Conservation (phyloP, 73 alveolate genomes). For the Tetrahymena elliotti region DNA sequence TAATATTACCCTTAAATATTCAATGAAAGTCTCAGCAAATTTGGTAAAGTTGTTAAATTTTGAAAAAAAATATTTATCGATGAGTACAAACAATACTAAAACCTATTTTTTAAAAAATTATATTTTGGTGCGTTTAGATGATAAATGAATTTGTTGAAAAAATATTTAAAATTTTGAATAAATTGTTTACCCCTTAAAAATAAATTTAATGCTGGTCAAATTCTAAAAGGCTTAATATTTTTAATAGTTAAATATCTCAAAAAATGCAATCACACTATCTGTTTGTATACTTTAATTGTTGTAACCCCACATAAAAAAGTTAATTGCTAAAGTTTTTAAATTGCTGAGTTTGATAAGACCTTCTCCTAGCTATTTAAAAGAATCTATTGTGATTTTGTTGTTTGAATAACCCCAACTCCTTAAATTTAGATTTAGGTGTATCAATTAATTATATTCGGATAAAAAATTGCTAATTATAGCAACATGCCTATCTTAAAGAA, state of each 20-base stretch:
- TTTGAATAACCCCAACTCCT: background rate
- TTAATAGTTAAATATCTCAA: background rate
- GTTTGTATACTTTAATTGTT: background rate
- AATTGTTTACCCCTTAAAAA: background rate
- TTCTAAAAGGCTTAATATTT: background rate
- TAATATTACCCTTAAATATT: background rate
- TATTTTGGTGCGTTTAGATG: no score
- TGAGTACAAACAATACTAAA: background rate
- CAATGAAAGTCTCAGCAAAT: background rate
- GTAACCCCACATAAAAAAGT: background rate
- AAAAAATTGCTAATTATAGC: background rate
- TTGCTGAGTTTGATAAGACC: background rate
- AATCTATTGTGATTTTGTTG: background rate
- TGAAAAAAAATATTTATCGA: background rate
- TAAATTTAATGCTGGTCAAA: background rate
- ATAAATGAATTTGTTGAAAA: no score
- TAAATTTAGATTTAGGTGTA: background rate
- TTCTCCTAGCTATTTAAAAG: background rate
- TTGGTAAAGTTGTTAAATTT: background rate
- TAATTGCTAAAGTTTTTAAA: background rate
- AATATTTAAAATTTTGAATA: no score
- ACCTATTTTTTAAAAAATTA: background rate
- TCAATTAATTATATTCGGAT: background rate
- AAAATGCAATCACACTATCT: background rate
- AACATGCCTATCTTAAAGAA: background rate